Base-by-base conservation (phyloP, 2,329 filamentous ascomycete species). In the Didymella exigua region DNA sequence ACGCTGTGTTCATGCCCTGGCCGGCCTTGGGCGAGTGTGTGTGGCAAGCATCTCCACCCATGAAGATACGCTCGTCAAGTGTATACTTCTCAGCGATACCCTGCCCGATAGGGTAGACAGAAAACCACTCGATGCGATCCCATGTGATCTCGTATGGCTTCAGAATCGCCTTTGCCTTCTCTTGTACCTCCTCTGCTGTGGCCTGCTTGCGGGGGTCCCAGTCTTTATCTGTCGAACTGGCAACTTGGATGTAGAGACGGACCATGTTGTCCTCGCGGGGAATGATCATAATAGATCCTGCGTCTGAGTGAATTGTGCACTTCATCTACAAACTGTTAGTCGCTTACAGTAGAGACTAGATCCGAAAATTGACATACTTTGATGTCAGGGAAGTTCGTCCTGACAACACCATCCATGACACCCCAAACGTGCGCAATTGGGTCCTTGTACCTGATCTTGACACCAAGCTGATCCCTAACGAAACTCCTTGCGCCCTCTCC, bases 111-210 rank as follows among this genome's bases (percentile, higher is more conserved):
- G 84, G 85, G 68, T 87, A 87, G 23, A 86, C 84, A 0, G 85
- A 87, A 71, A 82, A 87, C 85, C 85, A 87, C 65, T 87, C 85
- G 2, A 87, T 82, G 18, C 83, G 82, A 60, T 87, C 85, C 84
- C 85, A 87, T 53, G 84, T 78, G 58, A 87, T 78, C 60, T 77
- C 78, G 74, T 87, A 87, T 14, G 85, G 85, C 60, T 80, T 79
- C 42, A 87, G 68, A 46, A 87, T 86, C 59, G 80, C 78, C 70
- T 84, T 83, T 9, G 85, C 85, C 10, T 77, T 75, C 29, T 76
- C 70, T 68, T 87, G 84, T 1, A 87, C 83, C 66, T 87, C 80
- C 66, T 85, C 81, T 34, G 77, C 80, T 0, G 84, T 84, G 5
- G 82, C 82, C 3, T 81, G 82, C 74, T 86, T 86, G 60, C 84